These are phyloP conservation scores for Coprinellus aureogranulatus DNA, from an alignment of 768 basidiomycete genomes.

Conservation along the genomic window DNA sequence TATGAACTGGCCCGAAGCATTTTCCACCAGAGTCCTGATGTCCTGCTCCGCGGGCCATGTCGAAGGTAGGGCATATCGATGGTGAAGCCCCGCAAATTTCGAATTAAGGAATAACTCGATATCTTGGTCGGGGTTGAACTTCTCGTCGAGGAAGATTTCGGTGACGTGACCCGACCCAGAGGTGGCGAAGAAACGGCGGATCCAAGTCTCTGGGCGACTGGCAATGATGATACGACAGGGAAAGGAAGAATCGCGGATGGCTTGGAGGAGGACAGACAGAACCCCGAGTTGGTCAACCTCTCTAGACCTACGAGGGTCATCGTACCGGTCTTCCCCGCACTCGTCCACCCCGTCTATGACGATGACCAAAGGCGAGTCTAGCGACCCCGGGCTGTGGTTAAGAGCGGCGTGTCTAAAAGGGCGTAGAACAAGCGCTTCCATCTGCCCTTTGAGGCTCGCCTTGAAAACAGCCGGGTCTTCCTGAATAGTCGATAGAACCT, in stretches of 20 bases:
- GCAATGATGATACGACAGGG: not conserved
- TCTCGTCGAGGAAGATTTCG: not conserved
- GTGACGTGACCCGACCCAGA: too few relatives aligned
- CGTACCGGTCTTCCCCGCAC: not conserved
- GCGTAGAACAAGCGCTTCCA: not conserved
- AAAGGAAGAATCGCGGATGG: not conserved
- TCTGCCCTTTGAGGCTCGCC: not conserved
- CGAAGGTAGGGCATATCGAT: not conserved
- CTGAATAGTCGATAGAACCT: not conserved
- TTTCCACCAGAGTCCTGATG: too few relatives aligned
- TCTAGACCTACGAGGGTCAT: not conserved
- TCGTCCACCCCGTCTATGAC: constrained; percentile 9
- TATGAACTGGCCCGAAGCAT: too few relatives aligned
- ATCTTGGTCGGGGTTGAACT: not conserved
- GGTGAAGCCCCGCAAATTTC: not conserved
- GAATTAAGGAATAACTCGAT: not conserved
- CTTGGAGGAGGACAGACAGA: not conserved
- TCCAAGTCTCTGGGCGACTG: not conserved
- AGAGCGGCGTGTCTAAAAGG: too few relatives aligned
- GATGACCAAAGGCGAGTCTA: not conserved
- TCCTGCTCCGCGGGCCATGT: too few relatives aligned
- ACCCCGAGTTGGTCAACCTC: not conserved
- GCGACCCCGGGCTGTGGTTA: not conserved
- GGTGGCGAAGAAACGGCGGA: not conserved
- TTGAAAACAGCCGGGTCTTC: not conserved